Conservation (phyloP, 768 basidiomycete species). For the Mycena capillaripes region DNA sequence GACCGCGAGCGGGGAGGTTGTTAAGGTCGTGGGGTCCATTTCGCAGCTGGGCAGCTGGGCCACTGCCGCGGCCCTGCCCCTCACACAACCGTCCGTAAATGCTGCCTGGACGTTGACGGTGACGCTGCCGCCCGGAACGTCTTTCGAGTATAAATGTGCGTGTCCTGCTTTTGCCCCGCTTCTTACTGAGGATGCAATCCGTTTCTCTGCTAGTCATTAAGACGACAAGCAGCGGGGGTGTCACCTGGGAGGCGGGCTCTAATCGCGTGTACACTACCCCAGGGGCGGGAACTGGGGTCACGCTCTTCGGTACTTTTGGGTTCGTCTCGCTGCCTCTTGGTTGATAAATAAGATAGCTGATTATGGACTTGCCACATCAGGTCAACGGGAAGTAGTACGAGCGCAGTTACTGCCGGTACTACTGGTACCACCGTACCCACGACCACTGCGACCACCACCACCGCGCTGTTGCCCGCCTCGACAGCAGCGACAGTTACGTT, state of each 20-base stretch:
- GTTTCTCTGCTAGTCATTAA: slow-evolving; percentile 7
- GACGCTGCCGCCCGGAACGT: slow-evolving; percentile 7
- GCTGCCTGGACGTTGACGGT: slow-evolving; percentile 1
- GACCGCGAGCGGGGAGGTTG: slow-evolving; percentile 3
- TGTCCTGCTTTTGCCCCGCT: not conserved
- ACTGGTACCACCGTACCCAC: not conserved
- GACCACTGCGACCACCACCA: slow-evolving; percentile 3
- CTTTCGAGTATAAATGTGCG: slow-evolving; percentile 14
- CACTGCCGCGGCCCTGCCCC: slow-evolving; percentile 5
- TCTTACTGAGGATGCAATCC: not conserved
- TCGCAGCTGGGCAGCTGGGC: slow-evolving; percentile 25
- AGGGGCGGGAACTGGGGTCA: not conserved
- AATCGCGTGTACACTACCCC: slow-evolving; percentile 12
- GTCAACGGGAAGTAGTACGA: not conserved
- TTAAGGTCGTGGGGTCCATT: slow-evolving; percentile 26
- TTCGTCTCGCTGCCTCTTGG: not conserved
- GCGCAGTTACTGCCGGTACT: not conserved
- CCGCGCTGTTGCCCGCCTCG: not conserved
- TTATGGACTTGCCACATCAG: not conserved
- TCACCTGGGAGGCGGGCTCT: slow-evolving; percentile 5
- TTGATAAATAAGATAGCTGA: not conserved
- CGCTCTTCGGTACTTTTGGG: slow-evolving; percentile 9
- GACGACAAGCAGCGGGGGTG: not conserved
- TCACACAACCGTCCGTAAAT: slow-evolving; percentile 1
- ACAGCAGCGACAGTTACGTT: slow-evolving; percentile 27